Base-by-base conservation (phyloP, 805 yeast species). In the Candida parachauliodes region DNA sequence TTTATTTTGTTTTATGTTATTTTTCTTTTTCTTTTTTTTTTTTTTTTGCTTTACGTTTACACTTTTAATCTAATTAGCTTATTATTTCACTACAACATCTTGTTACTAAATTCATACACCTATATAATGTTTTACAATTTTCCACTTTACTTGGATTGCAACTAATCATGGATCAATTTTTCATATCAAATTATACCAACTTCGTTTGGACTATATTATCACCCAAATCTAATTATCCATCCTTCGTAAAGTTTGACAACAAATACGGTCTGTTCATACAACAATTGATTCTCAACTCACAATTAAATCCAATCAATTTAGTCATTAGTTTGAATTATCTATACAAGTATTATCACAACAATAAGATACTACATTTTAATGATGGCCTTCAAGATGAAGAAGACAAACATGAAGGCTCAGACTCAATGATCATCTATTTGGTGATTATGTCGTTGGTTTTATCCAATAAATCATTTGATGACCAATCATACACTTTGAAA, bases 401-500 rank as follows among this genome's bases (percentile, higher is more conserved):
- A 29, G 34, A 31, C 42, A n/a, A n/a, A n/a, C n/a, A n/a, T n/a
- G n/a, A n/a, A n/a, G n/a, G n/a, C n/a, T n/a, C n/a, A n/a, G 28
- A 32, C 31, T 39, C 46, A 4, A 43, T 55, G 37, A 31, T 46
- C 8, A 47, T 50, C 7, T 56, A 60, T 36, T 32, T 59, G 12
- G 43, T 60, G 3, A 37, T 59, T 7, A 50, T 46, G 20, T 46
- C 62, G 12, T 42, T 62, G 10, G 46, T 62, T 2, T 49, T 62
- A 18, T 50, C 65, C 21, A 62, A 74, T 51, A 74, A 74, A 50
- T 55, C 68, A 16, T 60, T 55, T 41, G 75, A 74, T 48, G 79
- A 74, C 45, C 75, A 69, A 36, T 65, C 71, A 28, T 74, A 71
- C 43, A 71, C 77, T 2, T 56, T 70, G 46, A 72, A 72, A 44